Evolutionary conservation across 2,329 filamentous ascomycete genomes (phyloP).

Genomic region (Aureobasidium melanogenum): DNA sequence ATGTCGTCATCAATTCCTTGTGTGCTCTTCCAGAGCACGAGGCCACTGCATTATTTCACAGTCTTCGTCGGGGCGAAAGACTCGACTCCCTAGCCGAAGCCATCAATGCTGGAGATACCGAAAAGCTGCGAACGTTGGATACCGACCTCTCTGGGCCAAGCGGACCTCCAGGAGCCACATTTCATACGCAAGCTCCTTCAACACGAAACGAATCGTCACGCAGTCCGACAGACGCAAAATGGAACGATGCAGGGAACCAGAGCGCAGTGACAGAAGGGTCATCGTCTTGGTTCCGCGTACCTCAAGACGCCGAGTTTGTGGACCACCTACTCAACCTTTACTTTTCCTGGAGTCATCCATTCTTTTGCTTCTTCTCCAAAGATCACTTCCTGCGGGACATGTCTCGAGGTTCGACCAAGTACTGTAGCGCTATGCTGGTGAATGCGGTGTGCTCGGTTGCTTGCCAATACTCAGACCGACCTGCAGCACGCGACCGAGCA

Average conservation of each 20-base stretch:
- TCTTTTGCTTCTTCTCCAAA: constrained; percentile 63
- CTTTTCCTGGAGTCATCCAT: constrained; percentile 58
- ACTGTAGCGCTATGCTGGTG: constrained; percentile 49
- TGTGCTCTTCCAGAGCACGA: constrained; percentile 37
- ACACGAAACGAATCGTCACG: background rate
- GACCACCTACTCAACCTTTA: constrained; percentile 28
- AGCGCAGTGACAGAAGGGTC: background rate
- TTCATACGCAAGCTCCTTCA: constrained; percentile 4
- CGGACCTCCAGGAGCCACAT: background rate
- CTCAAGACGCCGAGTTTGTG: constrained; percentile 27
- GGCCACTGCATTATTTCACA: constrained; percentile 33
- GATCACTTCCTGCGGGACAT: constrained; percentile 63
- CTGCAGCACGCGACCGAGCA: constrained; percentile 55
- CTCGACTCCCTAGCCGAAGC: constrained; percentile 11
- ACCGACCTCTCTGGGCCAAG: constrained; percentile 5
- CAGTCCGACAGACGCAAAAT: background rate
- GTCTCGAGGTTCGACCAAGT: constrained; percentile 49
- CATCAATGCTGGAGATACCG: constrained; percentile 7
- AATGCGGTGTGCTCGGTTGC: constrained; percentile 27
- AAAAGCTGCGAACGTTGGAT: constrained; percentile 10
- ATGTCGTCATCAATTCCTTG: constrained; percentile 36
- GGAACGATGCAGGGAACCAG: background rate
- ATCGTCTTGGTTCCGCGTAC: constrained; percentile 23
- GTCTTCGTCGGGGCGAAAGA: constrained; percentile 28
- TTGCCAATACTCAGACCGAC: constrained; percentile 47